phyloP scores from a whole-genome alignment of 2,329 filamentous ascomycete species.

The Penicillium sp. region DNA sequence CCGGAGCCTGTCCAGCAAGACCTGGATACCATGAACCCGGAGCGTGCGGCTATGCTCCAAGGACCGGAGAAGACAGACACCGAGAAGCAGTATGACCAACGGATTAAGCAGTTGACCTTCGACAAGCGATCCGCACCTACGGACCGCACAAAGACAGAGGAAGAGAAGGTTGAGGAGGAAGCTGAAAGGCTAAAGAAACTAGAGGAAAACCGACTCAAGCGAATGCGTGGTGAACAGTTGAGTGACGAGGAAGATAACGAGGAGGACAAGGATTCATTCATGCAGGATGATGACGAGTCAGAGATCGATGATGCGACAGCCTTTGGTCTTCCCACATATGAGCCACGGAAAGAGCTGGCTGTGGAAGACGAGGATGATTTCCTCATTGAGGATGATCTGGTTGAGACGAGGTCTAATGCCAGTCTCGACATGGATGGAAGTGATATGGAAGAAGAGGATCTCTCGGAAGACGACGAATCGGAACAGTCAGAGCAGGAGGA shows the following conservation, averaged over 20 bases:
- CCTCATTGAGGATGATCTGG: conserved; percentile 80
- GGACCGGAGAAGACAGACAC: conserved; percentile 65
- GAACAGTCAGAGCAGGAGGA: conserved; percentile 56
- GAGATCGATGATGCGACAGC: conserved; percentile 59
- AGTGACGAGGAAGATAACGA: conserved; percentile 60
- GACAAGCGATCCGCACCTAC: conserved; percentile 84
- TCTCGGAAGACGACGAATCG: conserved; percentile 48
- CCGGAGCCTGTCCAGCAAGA: conserved; percentile 48
- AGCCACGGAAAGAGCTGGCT: conserved; percentile 54
- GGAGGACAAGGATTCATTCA: conserved; percentile 34
- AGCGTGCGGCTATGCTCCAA: conserved; percentile 61
- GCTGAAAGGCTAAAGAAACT: conserved; percentile 74
- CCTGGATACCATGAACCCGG: conserved; percentile 59
- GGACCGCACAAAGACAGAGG: conserved; percentile 86
- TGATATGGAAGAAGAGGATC: conserved; percentile 57
- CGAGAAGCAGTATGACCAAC: conserved; percentile 84
- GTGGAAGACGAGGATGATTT: conserved; percentile 96
- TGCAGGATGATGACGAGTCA: conserved; percentile 36
- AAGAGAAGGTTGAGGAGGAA: conserved; percentile 78
- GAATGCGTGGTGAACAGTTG: conserved; percentile 83
- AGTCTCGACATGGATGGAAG: conserved; percentile 44
- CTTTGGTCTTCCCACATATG: conserved; percentile 59
- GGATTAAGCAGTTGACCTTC: conserved; percentile 77
- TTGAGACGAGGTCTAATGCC: conserved; percentile 72
- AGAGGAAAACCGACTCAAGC: conserved; percentile 76